These are phyloP conservation scores for Huntiella bhutanensis DNA, from an alignment of 2,329 filamentous ascomycete genomes.

Conservation along the genomic window DNA sequence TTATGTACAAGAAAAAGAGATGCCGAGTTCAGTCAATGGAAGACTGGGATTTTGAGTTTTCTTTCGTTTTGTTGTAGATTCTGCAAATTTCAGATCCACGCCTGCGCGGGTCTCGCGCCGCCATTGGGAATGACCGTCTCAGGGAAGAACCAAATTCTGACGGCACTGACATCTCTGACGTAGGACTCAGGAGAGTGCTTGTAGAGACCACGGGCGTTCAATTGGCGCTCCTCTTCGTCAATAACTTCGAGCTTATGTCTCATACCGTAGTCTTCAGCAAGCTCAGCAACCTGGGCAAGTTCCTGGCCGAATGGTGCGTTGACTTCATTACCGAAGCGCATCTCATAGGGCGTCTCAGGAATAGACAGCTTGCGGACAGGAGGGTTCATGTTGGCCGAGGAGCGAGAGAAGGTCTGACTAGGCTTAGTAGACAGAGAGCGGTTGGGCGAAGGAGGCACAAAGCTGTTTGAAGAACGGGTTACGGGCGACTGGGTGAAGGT, in stretches of 20 bases:
- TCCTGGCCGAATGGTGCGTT: slow-evolving; percentile 72
- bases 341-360: slow-evolving; percentile 15
- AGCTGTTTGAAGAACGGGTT: slow-evolving; percentile 18
- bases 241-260: slow-evolving; percentile 38
- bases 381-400: slow-evolving; percentile 12
- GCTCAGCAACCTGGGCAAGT: slow-evolving; percentile 76
- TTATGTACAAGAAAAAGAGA: slow-evolving; percentile 2
- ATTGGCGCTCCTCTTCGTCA: slow-evolving; percentile 55
- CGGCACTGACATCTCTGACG: slow-evolving; percentile 53
- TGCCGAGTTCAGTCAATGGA: background rate
- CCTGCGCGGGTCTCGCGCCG: slow-evolving; percentile 15
- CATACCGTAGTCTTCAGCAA: slow-evolving; percentile 71
- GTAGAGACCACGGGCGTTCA: slow-evolving; percentile 49
- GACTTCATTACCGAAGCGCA: slow-evolving; percentile 17
- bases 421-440: slow-evolving; percentile 16
- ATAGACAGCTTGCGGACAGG: slow-evolving; percentile 16
- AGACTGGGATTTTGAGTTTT: background rate
- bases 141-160: slow-evolving; percentile 44
- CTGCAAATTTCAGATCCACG: slow-evolving; percentile 28
- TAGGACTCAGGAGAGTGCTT: slow-evolving; percentile 72
- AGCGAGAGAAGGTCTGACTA: slow-evolving; percentile 14
- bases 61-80: slow-evolving; percentile 1
- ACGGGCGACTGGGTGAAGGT: slow-evolving; percentile 33
- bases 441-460: slow-evolving; percentile 34
- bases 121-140: slow-evolving; percentile 14